These are phyloP conservation scores for Rhinocladiella mackenziei DNA, from an alignment of 2,329 filamentous ascomycete species.

Conservation along the genomic window DNA sequence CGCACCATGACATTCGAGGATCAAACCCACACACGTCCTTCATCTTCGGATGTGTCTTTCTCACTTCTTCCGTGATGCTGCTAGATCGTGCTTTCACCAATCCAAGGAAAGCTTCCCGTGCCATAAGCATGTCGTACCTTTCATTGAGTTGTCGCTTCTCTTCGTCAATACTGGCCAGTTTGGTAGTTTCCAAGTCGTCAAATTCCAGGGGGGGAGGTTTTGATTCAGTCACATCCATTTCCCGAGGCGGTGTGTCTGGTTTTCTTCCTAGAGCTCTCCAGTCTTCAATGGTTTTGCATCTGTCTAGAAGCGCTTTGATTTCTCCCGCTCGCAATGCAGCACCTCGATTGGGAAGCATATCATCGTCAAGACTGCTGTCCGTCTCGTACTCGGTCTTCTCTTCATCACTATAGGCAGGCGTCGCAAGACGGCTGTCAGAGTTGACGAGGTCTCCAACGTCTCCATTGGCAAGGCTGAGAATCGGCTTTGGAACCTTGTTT, in stretches of 20 bases:
- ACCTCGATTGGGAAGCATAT: conserved; percentile 29
- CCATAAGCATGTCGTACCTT: conserved; percentile 40
- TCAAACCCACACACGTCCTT: conserved; percentile 51
- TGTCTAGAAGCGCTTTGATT: conserved; percentile 25
- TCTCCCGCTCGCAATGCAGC: conserved; percentile 26
- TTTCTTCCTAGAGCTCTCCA: conserved; percentile 27
- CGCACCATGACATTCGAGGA: conserved; percentile 44
- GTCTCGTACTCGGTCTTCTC: conserved; percentile 32
- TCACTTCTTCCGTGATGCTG: conserved; percentile 42
- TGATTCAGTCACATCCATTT: conserved; percentile 18
- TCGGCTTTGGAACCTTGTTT: conserved; percentile 7
- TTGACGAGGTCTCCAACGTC: conserved; percentile 13
- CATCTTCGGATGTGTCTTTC: conserved; percentile 43
- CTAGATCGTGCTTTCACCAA: conserved; percentile 43
- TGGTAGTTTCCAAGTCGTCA: conserved; percentile 37
- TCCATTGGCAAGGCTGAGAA: conserved; percentile 11
- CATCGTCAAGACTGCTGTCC: conserved; percentile 32
- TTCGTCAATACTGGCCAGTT: conserved; percentile 39
- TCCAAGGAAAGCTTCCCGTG: conserved; percentile 41
- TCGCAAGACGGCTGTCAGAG: conserved; percentile 27
- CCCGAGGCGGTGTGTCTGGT: conserved; percentile 29
- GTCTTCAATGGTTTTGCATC: conserved; percentile 23
- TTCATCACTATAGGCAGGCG: conserved; percentile 31
- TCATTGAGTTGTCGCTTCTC: conserved; percentile 33
- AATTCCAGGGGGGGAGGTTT: conserved; percentile 26